Conservation (phyloP, 345 rosid species). For the Ailanthus altissimus region DNA sequence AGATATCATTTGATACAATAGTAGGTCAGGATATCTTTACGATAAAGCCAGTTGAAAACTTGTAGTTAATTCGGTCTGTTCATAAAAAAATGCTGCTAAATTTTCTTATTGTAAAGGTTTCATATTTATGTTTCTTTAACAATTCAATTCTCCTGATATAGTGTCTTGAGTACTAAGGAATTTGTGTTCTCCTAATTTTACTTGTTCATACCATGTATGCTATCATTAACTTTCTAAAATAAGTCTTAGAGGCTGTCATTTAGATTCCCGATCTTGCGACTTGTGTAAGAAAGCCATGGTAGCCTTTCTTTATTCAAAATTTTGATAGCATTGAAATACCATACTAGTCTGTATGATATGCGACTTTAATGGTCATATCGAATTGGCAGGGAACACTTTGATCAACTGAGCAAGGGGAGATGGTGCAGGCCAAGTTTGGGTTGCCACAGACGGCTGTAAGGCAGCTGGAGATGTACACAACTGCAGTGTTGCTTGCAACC, state of each 20-base stretch:
- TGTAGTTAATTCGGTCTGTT: background rate
- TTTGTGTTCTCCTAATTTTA: background rate
- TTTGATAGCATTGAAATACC: background rate
- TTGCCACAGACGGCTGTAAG: slow-evolving; percentile 88
- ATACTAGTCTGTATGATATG: slow-evolving; percentile 9
- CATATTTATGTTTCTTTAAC: background rate
- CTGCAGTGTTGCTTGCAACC: slow-evolving; percentile 92
- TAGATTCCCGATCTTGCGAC: background rate
- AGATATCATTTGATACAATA: background rate
- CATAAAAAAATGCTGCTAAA: background rate
- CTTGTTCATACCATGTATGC: background rate
- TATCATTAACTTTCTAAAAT: background rate
- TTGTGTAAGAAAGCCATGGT: background rate
- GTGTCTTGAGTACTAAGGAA: background rate
- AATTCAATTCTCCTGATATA: background rate
- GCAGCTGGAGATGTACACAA: slow-evolving; percentile 93
- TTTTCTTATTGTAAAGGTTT: background rate
- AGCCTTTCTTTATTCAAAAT: background rate
- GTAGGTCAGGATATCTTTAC: background rate
- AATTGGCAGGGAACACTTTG: slow-evolving; percentile 79
- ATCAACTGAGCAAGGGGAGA: slow-evolving; percentile 99
- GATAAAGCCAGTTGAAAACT: background rate
- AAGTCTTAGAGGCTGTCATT: background rate
- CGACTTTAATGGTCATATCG: background rate
- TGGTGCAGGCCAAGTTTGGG: slow-evolving; percentile 99